Percentiles rank a stretch among this genome's conserved stretches.
Conservation (phyloP, 139 green algal genomes). For the Eudorina sp. region DNA sequence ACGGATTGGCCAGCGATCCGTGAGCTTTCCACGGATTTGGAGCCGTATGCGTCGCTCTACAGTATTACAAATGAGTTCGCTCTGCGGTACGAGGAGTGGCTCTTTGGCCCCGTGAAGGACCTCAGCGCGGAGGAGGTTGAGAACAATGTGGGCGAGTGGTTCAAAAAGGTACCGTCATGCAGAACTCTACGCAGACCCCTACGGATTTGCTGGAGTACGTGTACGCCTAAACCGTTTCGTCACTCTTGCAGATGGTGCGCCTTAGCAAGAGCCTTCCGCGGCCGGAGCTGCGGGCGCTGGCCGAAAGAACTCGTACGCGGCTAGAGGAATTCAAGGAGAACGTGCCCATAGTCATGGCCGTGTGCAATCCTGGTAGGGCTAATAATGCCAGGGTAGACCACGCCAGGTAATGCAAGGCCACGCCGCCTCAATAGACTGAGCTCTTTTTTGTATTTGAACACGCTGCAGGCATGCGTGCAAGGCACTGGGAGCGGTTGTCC, state of each 20-base stretch:
- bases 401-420: no score
- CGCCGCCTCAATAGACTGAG: no score
- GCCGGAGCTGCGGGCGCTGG: conserved; percentile 54
- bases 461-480: conserved; percentile 60
- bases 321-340: conserved; percentile 66
- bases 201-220: neutral
- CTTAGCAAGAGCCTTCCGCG: conserved; percentile 56
- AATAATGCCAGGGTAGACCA: no score
- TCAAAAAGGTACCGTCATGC: conserved; percentile 52
- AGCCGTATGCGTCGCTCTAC: conserved; percentile 63
- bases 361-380: conserved; percentile 72
- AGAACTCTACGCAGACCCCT: neutral
- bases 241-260: conserved; percentile 45
- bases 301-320: conserved; percentile 54
- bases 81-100: conserved; percentile 61
- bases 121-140: conserved; percentile 69
- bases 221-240: neutral
- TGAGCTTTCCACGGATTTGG: conserved; percentile 54
- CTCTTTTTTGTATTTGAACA: neutral
- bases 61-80: conserved; percentile 46
- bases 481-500: conserved; percentile 72
- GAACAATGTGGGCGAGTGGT: conserved; percentile 59
- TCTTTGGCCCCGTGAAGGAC: conserved; percentile 62
- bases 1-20: conserved; percentile 53
- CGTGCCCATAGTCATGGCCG: conserved; percentile 58